Base-by-base conservation (phyloP, 192 early-diverging fungal species). In the Polychytrium aggregatum region DNA sequence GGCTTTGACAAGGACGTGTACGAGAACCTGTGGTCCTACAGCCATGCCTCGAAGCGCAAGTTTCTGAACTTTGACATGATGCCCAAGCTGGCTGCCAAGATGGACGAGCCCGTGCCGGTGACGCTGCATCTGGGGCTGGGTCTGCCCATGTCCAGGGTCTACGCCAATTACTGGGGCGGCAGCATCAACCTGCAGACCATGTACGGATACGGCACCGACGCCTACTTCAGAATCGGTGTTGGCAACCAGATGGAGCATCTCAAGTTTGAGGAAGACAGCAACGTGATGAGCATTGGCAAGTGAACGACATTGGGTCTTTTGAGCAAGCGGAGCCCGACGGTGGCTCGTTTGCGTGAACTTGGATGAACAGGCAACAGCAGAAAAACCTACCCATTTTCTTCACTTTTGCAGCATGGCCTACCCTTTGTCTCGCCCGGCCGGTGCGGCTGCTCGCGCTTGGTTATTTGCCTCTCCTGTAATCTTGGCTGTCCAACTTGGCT, bases 131-230 rank as follows among this genome's bases (percentile, higher is more conserved):
- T 92, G 41, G 94, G 94, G n/a, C 81, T 94, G 44, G 94, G 94
- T 0, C 60, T 94, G 60, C 85, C 89, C 0, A 84, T 97, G 83
- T 84, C 82, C 40, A 70, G 81, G 41, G 83, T 92, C 21, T 97
- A 93, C 67, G 84, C 87, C 2, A 84, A 90, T 59, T 97, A 95
- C 57, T 97, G 91, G 94, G 90, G 90, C 18, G 94, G 94, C 5
- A 73, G 72, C 20, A 70, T 97, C 27, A 76, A 76, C 18, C 63
- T 93, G 7, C 72, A 79, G 27, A 78, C 81, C 4, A 78, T 94
- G 83, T 79, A 87, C 36, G 91, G 88, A 2, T 87, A 81, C 46
- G 94, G 94, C 16, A 87, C 87, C 25, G 94, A 97, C 64, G 85
- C 83, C 0, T 97, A 93, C 59, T 78, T 94, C 21, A 76, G 71